Conservation (phyloP, 768 basidiomycete genomes). For the Pholiota molesta region DNA sequence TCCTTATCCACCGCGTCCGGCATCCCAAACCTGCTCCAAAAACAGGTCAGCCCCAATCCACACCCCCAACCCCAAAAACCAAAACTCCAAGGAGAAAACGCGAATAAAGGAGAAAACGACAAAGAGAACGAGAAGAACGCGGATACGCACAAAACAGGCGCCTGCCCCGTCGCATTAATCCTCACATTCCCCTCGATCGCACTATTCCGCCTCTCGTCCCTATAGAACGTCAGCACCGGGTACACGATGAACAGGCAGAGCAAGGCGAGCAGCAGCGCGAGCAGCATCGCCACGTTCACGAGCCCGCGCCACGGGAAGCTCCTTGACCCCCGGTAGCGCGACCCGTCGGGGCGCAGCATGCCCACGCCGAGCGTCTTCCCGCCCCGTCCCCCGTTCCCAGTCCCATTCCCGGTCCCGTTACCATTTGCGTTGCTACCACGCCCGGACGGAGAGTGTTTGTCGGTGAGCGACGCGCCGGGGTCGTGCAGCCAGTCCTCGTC, state of each 20-base stretch:
- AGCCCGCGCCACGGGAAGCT: conserved; percentile 51
- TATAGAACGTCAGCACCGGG: conserved; percentile 64
- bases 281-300: conserved; percentile 70
- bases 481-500: conserved; percentile 82
- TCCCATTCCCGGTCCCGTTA: too few species aligned
- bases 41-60: too few species aligned
- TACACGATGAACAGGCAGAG: conserved; percentile 81
- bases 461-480: not conserved
- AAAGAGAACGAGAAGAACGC: too few species aligned
- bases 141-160: conserved; percentile 49
- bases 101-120: too few species aligned
- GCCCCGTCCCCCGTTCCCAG: too few species aligned
- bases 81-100: too few species aligned
- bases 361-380: conserved; percentile 3
- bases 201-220: conserved; percentile 35
- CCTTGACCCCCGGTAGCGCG: conserved; percentile 7
- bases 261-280: conserved; percentile 61
- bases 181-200: conserved; percentile 64
- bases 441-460: too few species aligned
- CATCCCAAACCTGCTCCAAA: conserved; percentile 52
- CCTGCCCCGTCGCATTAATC: conserved; percentile 73
- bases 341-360: conserved; percentile 19
- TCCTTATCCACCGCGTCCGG: conserved; percentile 68
- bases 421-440: too few species aligned
- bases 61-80: too few species aligned